Base-by-base conservation (phyloP, 1,284 basidiomycete species). In the Puccinia brachypodii region DNA sequence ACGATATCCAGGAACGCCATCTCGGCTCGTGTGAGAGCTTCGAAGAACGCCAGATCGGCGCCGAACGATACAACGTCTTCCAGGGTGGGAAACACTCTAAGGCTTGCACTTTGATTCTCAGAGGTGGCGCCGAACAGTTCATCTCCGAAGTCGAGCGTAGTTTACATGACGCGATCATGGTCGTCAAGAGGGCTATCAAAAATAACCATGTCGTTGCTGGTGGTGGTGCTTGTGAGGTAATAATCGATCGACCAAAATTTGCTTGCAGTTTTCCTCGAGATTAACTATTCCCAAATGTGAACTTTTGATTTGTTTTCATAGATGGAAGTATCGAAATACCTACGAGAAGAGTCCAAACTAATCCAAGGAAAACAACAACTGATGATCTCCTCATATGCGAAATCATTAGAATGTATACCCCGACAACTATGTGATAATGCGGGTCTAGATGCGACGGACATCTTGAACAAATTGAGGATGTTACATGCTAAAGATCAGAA, bases 81-180 rank as follows among this genome's bases (percentile, higher is more conserved):
- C 92, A 96, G 87, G 85, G 85, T 33, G 98, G 96, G 87, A 91
- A 94, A 28, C 92, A 94, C 87, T 94, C 97, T n/a, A 96, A 96
- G 88, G 98, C 97, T 0, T 98, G 96, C 87, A 99, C 97, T n/a
- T 88, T 99, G 25, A 88, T 99, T 47, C 90, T 99, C 82, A 91
- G 97, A 82, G 97, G 97, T 83, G 97, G 97, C 31, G 97, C 97
- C 0, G 96, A 99, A 86, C 97, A 99, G 87, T 98, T 99, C 87
- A 99, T 99, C 83, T 95, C 96, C 85, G 97, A 99, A 87, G 96
- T 99, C 13, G 96, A 98, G 87, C 89, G 97, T 81, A 95, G 93
- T 90, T 88, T 99, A 85, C 96, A 99, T 87, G 97, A 99, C 86
- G 96, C 96, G 2, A 96, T 99, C 86, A 99, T 99, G 96, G 96